These are phyloP conservation scores for Suhomyces ambrosiae DNA, from an alignment of 1,139 yeast species.

Conservation along the genomic window DNA sequence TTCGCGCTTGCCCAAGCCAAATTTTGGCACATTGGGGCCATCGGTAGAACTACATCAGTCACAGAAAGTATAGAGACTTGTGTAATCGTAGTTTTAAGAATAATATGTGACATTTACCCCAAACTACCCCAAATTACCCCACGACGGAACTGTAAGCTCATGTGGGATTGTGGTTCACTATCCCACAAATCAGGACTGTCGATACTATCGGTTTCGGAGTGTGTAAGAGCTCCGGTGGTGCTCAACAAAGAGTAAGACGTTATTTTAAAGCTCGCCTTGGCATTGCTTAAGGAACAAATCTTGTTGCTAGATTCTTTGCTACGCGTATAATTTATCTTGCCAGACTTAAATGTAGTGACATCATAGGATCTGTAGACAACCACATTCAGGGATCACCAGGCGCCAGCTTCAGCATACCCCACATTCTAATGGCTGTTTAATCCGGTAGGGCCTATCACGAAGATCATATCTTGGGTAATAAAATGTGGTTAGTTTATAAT, in stretches of 20 bases:
- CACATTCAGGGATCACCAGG: background rate
- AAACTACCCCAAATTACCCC: constrained; percentile 2
- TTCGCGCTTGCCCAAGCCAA: background rate
- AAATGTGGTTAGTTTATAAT: no score
- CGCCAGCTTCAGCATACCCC: constrained; percentile 2
- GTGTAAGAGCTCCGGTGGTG: no score
- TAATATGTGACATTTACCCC: background rate
- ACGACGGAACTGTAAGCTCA: background rate
- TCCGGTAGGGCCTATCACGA: no score
- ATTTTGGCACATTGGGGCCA: background rate
- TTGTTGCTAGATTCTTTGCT: background rate
- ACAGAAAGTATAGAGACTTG: no score
- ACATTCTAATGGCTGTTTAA: constrained; percentile 1
- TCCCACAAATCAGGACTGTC: background rate
- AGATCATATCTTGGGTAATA: no score
- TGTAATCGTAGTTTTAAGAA: no score
- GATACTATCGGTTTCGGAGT: no score
- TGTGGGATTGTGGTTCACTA: background rate
- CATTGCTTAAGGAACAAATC: background rate
- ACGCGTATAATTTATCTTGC: no score
- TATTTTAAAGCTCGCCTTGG: background rate
- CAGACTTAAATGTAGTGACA: no score
- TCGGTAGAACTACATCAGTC: constrained; percentile 4
- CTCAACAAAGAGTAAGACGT: background rate
- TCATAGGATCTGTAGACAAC: background rate